A percentile compares a stretch with the other conserved stretches of the same genome.
Evolutionary conservation across 2,329 filamentous ascomycete genomes (phyloP).

Genomic region (Fusarium guadeloupense): DNA sequence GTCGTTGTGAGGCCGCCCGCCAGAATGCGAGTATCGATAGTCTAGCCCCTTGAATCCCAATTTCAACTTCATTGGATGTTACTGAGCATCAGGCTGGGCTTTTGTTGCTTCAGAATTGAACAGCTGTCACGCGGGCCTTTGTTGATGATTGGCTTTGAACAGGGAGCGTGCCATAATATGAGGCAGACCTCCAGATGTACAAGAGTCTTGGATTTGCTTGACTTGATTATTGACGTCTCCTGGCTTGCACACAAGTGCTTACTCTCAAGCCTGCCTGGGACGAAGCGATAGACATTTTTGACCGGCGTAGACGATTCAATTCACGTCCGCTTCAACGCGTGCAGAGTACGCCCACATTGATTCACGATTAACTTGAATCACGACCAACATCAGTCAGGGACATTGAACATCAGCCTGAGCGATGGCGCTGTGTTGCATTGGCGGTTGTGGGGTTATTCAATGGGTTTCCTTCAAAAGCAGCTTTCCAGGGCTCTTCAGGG

Average conservation of each 20-base stretch:
- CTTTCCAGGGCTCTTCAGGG: slow-evolving; percentile 20
- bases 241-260: background rate
- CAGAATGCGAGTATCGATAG: background rate
- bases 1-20: slow-evolving; percentile 18
- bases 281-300: background rate
- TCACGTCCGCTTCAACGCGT: background rate
- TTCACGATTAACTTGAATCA: background rate
- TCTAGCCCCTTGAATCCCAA: background rate
- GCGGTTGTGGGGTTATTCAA: slow-evolving; percentile 12
- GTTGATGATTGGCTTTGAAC: background rate
- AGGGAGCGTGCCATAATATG: slow-evolving; percentile 1
- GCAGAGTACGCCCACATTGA: background rate
- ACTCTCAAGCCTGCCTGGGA: background rate
- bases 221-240: background rate
- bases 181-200: background rate
- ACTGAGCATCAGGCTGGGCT: slow-evolving; percentile 1
- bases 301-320: background rate
- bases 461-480: slow-evolving; percentile 21
- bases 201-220: background rate
- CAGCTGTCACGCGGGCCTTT: background rate
- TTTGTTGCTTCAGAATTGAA: background rate
- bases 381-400: background rate
- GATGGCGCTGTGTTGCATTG: background rate
- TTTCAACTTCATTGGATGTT: background rate
- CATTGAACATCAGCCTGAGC: slow-evolving; percentile 1